Percentiles rank a stretch among this genome's conserved stretches.
These are phyloP conservation scores for Apocynum venetum DNA, from an alignment of 257 asterid species.

Conservation along the genomic window DNA sequence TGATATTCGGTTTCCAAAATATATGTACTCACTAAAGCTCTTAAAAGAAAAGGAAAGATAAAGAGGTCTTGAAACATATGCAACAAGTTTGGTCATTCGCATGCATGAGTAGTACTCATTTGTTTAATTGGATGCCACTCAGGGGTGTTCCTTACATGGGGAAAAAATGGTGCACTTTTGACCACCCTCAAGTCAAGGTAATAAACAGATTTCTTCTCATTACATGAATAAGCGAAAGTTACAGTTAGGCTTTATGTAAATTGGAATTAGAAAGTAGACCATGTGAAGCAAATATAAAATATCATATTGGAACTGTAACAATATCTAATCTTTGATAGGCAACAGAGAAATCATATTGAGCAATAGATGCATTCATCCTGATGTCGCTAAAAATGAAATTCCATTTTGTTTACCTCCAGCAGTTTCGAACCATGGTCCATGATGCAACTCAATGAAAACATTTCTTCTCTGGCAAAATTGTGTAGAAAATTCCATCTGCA, in stretches of 20 bases:
- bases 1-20: background rate
- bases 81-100: background rate
- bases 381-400: background rate
- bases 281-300: background rate
- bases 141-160: background rate
- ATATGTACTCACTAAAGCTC: background rate
- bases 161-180: background rate
- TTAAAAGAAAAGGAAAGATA: background rate
- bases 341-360: background rate
- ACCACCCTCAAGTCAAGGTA: background rate
- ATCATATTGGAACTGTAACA: background rate
- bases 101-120: background rate
- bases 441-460: background rate
- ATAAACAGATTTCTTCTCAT: background rate
- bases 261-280: background rate
- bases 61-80: background rate
- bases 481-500: background rate
- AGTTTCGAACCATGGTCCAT: background rate
- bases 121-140: background rate
- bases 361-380: background rate
- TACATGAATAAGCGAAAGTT: background rate
- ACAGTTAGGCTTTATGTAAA: background rate
- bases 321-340: background rate
- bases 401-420: background rate
- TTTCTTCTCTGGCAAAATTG: background rate